These are phyloP conservation scores for Plasmodium vinckei DNA, from an alignment of 169 alveolate species.

Conservation along the genomic window DNA sequence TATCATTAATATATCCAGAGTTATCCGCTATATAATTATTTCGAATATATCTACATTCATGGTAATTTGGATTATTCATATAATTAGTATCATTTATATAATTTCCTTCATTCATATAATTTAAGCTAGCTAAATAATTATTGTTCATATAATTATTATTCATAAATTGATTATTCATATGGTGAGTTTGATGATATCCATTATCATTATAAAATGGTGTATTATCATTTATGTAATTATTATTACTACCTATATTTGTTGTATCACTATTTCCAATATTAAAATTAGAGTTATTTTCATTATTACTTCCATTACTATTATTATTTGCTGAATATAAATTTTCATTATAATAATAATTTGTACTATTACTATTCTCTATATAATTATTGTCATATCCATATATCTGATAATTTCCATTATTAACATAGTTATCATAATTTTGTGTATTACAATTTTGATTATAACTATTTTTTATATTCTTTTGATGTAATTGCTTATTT, in stretches of 20 bases:
- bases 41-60: constrained; percentile 10
- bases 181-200: constrained; percentile 40
- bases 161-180: constrained; percentile 20
- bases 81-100: constrained; percentile 15
- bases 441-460: not conserved
- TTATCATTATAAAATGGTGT: constrained; percentile 30
- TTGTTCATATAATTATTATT: constrained; percentile 36
- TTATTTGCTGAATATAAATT: constrained; percentile 17
- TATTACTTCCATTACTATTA: constrained; percentile 31
- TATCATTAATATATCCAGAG: not conserved
- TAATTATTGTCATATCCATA: constrained; percentile 13
- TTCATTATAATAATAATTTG: constrained; percentile 29
- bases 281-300: constrained; percentile 7
- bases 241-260: constrained; percentile 15
- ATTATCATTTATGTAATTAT: constrained; percentile 40
- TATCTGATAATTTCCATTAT: not conserved
- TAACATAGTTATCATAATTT: not conserved
- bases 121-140: constrained; percentile 14
- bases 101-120: constrained; percentile 22
- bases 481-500: too few relatives aligned
- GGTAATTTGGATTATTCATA: constrained; percentile 10
- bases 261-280: constrained; percentile 15
- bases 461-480: too few relatives aligned
- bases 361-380: constrained; percentile 1
- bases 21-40: constrained; percentile 1